Percentiles rank a stretch among this genome's conserved stretches.
Evolutionary conservation across 768 basidiomycete genomes (phyloP).

Genomic region (Lactifluus rugatus): DNA sequence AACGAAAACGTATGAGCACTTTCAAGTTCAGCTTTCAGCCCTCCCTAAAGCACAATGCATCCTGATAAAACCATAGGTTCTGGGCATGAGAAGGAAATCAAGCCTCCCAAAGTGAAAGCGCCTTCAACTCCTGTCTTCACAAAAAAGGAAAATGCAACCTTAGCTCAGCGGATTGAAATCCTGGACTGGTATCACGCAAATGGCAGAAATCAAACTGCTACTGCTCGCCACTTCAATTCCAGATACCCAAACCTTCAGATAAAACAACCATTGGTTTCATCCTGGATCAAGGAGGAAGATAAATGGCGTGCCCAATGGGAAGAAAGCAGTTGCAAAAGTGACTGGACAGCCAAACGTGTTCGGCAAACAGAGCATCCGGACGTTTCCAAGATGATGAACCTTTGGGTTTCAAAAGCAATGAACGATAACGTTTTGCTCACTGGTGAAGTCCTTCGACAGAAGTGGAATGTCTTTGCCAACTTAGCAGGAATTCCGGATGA

Average conservation of each 20-base stretch:
- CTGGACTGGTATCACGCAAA: background rate
- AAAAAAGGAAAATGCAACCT: background rate
- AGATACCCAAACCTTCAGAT: background rate
- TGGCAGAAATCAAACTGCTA: background rate
- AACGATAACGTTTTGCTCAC: no score
- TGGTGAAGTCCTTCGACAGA: no score
- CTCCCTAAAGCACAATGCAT: no score
- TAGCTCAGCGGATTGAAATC: background rate
- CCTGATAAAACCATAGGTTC: no score
- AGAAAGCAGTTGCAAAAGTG: no score
- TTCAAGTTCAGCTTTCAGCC: no score
- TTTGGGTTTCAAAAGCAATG: background rate
- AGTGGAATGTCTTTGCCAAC: no score
- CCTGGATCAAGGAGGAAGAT: background rate
- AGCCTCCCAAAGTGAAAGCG: background rate
- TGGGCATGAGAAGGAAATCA: background rate
- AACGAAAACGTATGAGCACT: background rate
- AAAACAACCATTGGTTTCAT: background rate
- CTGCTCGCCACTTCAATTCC: background rate
- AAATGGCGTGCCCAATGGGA: background rate
- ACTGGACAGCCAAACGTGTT: background rate
- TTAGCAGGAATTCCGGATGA: no score
- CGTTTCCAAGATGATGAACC: background rate
- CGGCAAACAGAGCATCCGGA: background rate
- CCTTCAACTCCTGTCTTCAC: background rate